Evolutionary conservation across 129 eudicot species (phyloP).

Genomic region (Flaveria robusta): DNA sequence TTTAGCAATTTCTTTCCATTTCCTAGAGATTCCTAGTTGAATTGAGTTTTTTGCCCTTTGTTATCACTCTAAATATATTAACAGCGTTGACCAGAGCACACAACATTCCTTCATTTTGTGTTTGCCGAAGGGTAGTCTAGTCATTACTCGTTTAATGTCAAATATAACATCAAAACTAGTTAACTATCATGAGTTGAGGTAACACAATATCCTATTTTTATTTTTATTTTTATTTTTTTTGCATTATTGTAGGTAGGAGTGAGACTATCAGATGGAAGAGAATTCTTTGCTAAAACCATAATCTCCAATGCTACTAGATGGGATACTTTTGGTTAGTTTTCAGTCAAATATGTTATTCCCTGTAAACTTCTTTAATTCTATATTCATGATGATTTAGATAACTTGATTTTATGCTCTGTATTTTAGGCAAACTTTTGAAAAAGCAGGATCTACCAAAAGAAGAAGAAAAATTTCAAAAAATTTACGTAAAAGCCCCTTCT

Average conservation of each 20-base stretch:
- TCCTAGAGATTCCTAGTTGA: not conserved
- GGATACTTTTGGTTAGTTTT: constrained; percentile 91
- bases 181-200: constrained; percentile 10
- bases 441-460: constrained; percentile 81
- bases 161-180: not conserved
- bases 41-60: not conserved
- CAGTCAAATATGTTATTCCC: constrained; percentile 22
- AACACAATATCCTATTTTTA: not conserved
- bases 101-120: too few relatives aligned
- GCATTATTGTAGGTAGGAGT: constrained; percentile 74
- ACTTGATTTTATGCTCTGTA: not conserved
- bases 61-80: too few relatives aligned
- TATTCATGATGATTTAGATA: not conserved
- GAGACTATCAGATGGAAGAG: constrained; percentile 79
- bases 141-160: not conserved
- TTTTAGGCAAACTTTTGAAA: constrained; percentile 84
- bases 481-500: constrained; percentile 92
- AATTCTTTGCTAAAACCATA: constrained; percentile 83
- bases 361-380: not conserved
- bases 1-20: not conserved
- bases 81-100: too few relatives aligned
- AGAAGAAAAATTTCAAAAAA: constrained; percentile 84
- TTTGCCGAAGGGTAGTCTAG: not conserved
- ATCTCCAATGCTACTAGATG: constrained; percentile 98
- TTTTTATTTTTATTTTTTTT: not conserved